Conservation (phyloP, 495 filamentous ascomycete genomes). For the Penicillium taxi region DNA sequence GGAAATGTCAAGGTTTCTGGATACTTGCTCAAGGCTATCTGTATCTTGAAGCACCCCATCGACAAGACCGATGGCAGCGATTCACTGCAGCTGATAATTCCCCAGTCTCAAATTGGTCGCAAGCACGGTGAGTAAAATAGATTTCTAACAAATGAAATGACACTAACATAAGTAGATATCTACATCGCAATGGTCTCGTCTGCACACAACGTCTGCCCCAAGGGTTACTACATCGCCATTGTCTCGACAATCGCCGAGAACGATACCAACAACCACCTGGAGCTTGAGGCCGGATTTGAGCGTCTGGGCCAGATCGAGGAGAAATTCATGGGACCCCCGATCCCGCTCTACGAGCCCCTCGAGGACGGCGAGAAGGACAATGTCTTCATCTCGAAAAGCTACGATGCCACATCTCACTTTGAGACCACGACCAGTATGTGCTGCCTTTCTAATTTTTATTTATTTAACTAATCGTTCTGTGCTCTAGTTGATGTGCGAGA, state of each 20-base stretch:
- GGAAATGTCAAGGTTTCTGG: slow-evolving; percentile 78
- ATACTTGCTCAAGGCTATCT: slow-evolving; percentile 91
- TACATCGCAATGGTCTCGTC: slow-evolving; percentile 96
- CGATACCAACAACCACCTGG: slow-evolving; percentile 84
- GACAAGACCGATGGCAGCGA: slow-evolving; percentile 79
- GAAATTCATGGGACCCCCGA: slow-evolving; percentile 89
- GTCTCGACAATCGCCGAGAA: slow-evolving; percentile 96
- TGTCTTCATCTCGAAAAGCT: slow-evolving; percentile 97
- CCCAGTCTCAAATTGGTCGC: slow-evolving; percentile 89
- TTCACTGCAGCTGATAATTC: slow-evolving; percentile 93
- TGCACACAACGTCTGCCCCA: slow-evolving; percentile 96
- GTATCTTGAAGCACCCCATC: slow-evolving; percentile 93
- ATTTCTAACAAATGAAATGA: background rate
- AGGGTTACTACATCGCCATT: slow-evolving; percentile 98
- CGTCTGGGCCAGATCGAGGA: slow-evolving; percentile 90
- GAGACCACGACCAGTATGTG: slow-evolving; percentile 69
- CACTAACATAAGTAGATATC: slow-evolving; percentile 59
- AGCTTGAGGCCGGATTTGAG: slow-evolving; percentile 89
- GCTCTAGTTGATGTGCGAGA: slow-evolving; percentile 77
- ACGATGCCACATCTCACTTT: slow-evolving; percentile 95
- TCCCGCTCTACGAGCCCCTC: slow-evolving; percentile 87
- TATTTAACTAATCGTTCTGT: slow-evolving; percentile 3
- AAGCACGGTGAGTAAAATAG: slow-evolving; percentile 65
- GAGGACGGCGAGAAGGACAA: slow-evolving; percentile 80
- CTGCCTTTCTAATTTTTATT: background rate